Percentiles rank a stretch among this genome's conserved stretches.
Evolutionary conservation across 1,284 basidiomycete species (phyloP).

Genomic region (Pascua guehoae): DNA sequence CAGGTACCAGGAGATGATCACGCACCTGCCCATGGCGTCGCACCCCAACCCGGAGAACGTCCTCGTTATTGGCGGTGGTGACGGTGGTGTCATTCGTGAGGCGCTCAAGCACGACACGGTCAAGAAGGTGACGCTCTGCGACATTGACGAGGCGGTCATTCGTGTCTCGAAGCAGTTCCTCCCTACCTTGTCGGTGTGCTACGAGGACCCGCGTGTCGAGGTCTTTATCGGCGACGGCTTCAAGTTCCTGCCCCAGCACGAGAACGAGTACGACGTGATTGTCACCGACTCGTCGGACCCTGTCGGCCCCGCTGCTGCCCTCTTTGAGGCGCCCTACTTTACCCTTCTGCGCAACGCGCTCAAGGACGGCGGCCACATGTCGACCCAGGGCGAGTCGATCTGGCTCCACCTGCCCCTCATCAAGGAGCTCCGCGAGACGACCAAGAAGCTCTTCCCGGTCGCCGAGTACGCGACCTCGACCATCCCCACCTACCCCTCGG

Average conservation of each 20-base stretch:
- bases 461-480: constrained; percentile 93
- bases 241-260: constrained; percentile 89
- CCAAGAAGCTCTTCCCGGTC: constrained; percentile 73
- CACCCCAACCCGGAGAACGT: constrained; percentile 96
- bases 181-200: constrained; percentile 87
- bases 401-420: constrained; percentile 95
- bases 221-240: constrained; percentile 95
- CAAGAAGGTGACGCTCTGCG: constrained; percentile 89
- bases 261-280: constrained; percentile 92
- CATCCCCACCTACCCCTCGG: constrained; percentile 95
- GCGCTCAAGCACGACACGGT: constrained; percentile 92
- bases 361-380: constrained; percentile 85
- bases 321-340: constrained; percentile 98
- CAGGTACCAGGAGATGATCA: constrained; percentile 99
- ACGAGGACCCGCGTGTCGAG: constrained; percentile 77
- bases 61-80: constrained; percentile 94
- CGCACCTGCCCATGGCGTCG: constrained; percentile 88
- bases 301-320: constrained; percentile 87
- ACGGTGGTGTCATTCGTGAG: constrained; percentile 94
- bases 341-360: constrained; percentile 87
- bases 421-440: constrained; percentile 68
- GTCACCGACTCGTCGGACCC: constrained; percentile 99
- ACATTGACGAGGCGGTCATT: constrained; percentile 98
- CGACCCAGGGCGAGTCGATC: constrained; percentile 92
- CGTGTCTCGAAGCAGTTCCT: constrained; percentile 91